These are phyloP conservation scores for Graphiopsis chlorocephala DNA, from an alignment of 2,329 filamentous ascomycete species.

Conservation along the genomic window DNA sequence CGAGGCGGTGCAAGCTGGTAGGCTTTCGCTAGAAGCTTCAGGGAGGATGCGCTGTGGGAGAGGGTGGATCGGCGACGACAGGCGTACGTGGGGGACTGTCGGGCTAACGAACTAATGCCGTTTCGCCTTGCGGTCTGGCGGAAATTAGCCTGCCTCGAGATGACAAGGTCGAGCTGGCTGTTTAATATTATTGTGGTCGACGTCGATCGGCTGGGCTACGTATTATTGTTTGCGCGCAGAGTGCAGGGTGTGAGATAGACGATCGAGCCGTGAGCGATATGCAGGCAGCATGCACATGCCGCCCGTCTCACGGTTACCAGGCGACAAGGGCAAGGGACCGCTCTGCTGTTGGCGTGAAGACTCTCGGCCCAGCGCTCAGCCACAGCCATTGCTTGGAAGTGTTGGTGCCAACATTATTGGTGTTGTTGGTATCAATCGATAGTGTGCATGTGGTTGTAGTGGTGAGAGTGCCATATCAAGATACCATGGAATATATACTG, in stretches of 20 bases:
- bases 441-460: neutral
- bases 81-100: neutral
- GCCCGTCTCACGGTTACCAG: neutral
- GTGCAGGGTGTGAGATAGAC: neutral
- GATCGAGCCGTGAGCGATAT: neutral
- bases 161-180: conserved; percentile 3
- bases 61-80: neutral
- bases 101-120: conserved; percentile 6
- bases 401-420: neutral
- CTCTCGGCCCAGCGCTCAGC: neutral
- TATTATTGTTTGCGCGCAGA: too few species aligned
- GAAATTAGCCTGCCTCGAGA: conserved; percentile 12
- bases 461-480: neutral
- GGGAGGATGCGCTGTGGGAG: conserved; percentile 1
- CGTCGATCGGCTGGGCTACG: neutral
- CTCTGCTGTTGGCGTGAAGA: conserved; percentile 1
- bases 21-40: conserved; percentile 12
- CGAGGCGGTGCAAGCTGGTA: conserved; percentile 10
- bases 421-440: neutral
- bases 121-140: conserved; percentile 11
- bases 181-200: conserved; percentile 1
- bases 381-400: neutral
- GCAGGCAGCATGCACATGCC: conserved; percentile 1
- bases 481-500: neutral
- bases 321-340: neutral